Base-by-base conservation (phyloP, 2,329 filamentous ascomycete species). In the Aspergillus pseudoviridinutans region DNA sequence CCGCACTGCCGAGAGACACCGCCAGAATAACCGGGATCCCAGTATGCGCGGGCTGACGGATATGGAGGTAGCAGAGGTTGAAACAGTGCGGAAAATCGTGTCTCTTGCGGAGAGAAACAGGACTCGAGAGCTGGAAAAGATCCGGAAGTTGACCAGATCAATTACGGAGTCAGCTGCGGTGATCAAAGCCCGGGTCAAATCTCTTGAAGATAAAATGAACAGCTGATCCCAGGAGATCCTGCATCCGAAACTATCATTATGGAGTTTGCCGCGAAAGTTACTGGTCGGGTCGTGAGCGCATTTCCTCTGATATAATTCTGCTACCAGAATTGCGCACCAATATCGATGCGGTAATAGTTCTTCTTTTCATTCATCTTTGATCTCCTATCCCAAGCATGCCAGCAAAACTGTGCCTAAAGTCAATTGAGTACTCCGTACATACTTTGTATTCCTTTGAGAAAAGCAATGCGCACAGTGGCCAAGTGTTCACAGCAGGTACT, bases 61-160 rank as follows among this genome's bases (percentile, higher is more conserved):
- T 4, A 50, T 55, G 58, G 63, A 68, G 54, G 49, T 54, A 38
- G 61, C 61, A 8, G 68, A 70, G 55, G 25, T 66, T 20, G 55
- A 68, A 50, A 65, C 61, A 10, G 51, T 63, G 24, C 62, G 61
- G 42, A 54, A 57, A 35, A 56, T 68, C 41, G 53, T 61, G 28
- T 49, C 54, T 9, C 42, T 58, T 20, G 60, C 57, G n/a, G 65
- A 65, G 27, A 54, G 52, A 35, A 70, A 66, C 50, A 44, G 62
- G 35, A 57, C 38, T 10, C 60, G 61, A 7, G 68, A 68, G 54
- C 52, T 61, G 41, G 62, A 61, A 51, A 60, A 57, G 49, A 50
- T 68, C 22, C 61, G 56, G 29, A 49, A 50, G 24, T 32, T 63
- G 38, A 55, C 35, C 4, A 52, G 58, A n/a, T 61, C 53, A 8